phyloP scores from a whole-genome alignment of 2,329 filamentous ascomycete species.

The Penicillium olsonii region DNA sequence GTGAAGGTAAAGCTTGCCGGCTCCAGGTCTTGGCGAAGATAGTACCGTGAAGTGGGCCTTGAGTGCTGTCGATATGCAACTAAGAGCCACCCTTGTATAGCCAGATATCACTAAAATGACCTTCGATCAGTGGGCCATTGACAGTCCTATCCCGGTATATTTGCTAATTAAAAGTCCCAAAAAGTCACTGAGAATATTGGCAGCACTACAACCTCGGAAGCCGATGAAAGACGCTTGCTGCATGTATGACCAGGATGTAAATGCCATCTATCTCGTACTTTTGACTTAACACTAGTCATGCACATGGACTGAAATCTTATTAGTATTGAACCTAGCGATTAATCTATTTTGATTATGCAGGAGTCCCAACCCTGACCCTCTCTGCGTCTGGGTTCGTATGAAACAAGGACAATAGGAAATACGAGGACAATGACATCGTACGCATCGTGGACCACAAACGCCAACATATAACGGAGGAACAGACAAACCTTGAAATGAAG shows the following conservation, averaged over 20 bases:
- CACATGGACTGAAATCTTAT: conserved; percentile 17
- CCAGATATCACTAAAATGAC: background rate
- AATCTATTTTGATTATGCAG: conserved; percentile 30
- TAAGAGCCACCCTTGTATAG: background rate
- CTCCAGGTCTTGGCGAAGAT: conserved; percentile 7
- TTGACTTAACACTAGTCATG: background rate
- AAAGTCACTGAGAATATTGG: too few relatives aligned
- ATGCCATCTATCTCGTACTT: background rate
- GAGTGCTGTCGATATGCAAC: background rate
- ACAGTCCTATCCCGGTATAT: too few relatives aligned
- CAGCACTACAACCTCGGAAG: too few relatives aligned
- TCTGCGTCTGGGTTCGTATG: conserved; percentile 20
- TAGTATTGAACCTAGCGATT: conserved; percentile 26
- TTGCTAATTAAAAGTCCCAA: too few relatives aligned
- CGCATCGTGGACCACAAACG: conserved; percentile 34
- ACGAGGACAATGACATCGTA: conserved; percentile 26
- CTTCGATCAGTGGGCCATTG: too few relatives aligned
- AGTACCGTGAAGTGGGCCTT: too few relatives aligned
- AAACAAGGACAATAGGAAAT: conserved; percentile 25
- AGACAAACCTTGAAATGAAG: conserved; percentile 11
- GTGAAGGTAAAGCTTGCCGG: conserved; percentile 2
- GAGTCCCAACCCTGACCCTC: conserved; percentile 18
- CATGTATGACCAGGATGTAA: too few relatives aligned
- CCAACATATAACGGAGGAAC: conserved; percentile 29
- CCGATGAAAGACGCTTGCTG: too few relatives aligned